Base-by-base conservation (phyloP, 1,139 yeast species). In the Pichia sp. region DNA sequence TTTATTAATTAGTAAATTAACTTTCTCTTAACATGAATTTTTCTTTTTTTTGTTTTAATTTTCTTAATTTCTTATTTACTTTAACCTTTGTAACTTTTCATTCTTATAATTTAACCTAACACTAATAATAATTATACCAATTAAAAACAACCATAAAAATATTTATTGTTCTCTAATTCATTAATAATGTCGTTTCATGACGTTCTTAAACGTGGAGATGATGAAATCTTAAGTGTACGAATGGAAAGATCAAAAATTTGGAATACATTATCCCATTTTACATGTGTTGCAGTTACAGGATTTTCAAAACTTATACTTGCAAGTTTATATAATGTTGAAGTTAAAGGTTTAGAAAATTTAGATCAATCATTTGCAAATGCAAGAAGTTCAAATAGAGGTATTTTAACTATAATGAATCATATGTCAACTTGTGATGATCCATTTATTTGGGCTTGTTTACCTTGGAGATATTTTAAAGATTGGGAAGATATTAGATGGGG, bases 361-460 rank as follows among this genome's bases (percentile, higher is more conserved):
- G 85, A 81, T 49, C 65, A 60, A 27, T 95, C 94, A 0, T 62
- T 84, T 41, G 69, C 70, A 24, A 73, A 73, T 51, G 82, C 94
- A 2, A 66, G 82, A 45, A 54, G 58, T 1, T 94, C 87, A 57
- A 78, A 84, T 51, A 67, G 97, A 40, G 82, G 94, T 0, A 62
- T 90, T 4, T 56, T 90, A 47, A 87, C 97, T 0, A 78, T 90
- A n/a, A 87, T 90, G 95, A 92, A 92, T 62, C 98, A 92, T 59
- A 86, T 89, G 83, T 85, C 96, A 2, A 87, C 86, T 6, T 83
- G 89, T 26, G 98, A 92, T 60, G 98, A 92, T 58, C 98, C 98
- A 0, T 73, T 87, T 29, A 69, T 87, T 42, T 92, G 95, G 83
- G 96, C 95, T 0, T 77, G 86, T 38, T 69, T 90, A 49, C 97